Percentiles rank a stretch among this genome's conserved stretches.
phyloP scores from a whole-genome alignment of 2,329 filamentous ascomycete genomes.

The Xylariaceae sp. region DNA sequence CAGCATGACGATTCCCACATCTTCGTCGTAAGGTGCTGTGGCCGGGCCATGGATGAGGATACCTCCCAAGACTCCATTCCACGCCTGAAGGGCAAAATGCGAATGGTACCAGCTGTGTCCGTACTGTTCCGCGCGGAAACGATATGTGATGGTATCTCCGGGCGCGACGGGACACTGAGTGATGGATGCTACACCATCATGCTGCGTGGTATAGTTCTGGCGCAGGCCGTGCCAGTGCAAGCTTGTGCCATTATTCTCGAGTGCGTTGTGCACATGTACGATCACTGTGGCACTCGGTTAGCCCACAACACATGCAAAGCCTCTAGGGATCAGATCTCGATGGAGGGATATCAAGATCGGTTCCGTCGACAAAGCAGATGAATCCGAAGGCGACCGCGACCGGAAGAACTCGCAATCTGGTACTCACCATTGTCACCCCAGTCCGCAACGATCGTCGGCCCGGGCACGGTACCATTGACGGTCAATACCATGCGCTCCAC shows the following conservation, averaged over 20 bases:
- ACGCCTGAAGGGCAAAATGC: conserved; percentile 44
- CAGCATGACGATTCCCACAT: conserved; percentile 54
- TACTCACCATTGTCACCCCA: conserved; percentile 34
- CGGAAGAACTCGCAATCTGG: background rate
- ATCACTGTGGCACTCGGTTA: conserved; percentile 34
- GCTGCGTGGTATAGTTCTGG: conserved; percentile 46
- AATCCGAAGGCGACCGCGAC: no score
- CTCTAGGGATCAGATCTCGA: no score
- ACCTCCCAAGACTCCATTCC: conserved; percentile 37
- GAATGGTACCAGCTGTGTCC: conserved; percentile 58
- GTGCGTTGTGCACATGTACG: conserved; percentile 52
- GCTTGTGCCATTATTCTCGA: conserved; percentile 50
- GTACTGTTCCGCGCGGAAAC: conserved; percentile 47
- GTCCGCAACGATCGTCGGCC: conserved; percentile 51
- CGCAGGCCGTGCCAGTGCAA: conserved; percentile 62
- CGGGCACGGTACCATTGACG: conserved; percentile 56
- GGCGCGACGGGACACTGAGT: conserved; percentile 49
- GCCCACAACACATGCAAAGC: no score
- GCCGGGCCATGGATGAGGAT: conserved; percentile 58
- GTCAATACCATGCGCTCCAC: conserved; percentile 36
- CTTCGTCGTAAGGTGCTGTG: conserved; percentile 55
- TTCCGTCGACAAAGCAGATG: no score
- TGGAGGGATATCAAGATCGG: no score
- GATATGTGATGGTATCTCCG: conserved; percentile 50
- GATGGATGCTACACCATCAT: conserved; percentile 51